Percentiles rank a stretch among this genome's conserved stretches.
Conservation (phyloP, 1,139 yeast genomes). For the Kurtzmaniella quercitrusa region DNA sequence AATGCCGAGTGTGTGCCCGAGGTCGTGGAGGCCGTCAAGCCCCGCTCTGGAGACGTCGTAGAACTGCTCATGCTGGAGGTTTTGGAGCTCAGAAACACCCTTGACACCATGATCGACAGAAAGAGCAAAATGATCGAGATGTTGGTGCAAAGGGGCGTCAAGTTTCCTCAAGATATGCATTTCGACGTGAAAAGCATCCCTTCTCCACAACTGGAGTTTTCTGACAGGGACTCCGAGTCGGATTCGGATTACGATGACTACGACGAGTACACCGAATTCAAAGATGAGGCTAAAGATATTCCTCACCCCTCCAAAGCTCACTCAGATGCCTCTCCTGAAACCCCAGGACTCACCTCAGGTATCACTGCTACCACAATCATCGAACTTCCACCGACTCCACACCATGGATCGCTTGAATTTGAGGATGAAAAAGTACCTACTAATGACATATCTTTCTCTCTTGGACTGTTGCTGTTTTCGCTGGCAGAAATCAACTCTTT, state of each 20-base stretch:
- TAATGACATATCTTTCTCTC: not conserved
- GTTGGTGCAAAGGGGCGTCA: constrained; percentile 17
- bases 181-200: not conserved
- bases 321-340: not conserved
- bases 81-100: constrained; percentile 19
- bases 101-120: constrained; percentile 23
- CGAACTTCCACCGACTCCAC: constrained; percentile 5
- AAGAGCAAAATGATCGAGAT: constrained; percentile 22
- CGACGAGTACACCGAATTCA: not conserved
- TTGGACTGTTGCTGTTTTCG: constrained; percentile 9
- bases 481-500: constrained; percentile 23
- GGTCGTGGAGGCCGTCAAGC: constrained; percentile 23
- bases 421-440: not conserved
- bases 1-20: constrained; percentile 52
- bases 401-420: constrained; percentile 2
- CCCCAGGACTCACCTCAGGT: not conserved
- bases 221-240: constrained; percentile 1
- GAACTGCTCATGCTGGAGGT: constrained; percentile 32
- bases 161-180: constrained; percentile 4
- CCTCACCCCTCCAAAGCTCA: not conserved
- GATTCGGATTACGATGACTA: constrained; percentile 1
- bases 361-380: constrained; percentile 7
- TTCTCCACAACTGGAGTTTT: not conserved
- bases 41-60: constrained; percentile 26
- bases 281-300: not conserved